These are phyloP conservation scores for Arthroderma sp. DNA, from an alignment of 2,329 filamentous ascomycete genomes.

Conservation along the genomic window DNA sequence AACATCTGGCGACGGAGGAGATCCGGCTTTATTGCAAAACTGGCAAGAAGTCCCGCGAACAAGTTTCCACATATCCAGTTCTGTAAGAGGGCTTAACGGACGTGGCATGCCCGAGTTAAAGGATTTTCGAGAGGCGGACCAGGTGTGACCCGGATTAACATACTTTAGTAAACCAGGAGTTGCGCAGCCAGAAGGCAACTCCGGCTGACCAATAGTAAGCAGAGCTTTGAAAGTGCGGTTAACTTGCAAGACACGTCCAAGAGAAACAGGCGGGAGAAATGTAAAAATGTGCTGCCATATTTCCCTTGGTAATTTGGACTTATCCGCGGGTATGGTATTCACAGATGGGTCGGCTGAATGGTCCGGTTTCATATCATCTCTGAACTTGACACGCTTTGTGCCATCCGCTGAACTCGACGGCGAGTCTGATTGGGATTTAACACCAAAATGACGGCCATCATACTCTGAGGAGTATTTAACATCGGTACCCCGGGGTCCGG, in stretches of 20 bases:
- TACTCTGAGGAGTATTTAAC: constrained; percentile 1
- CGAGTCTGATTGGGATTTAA: neutral
- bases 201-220: constrained; percentile 40
- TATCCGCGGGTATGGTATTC: constrained; percentile 11
- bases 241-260: constrained; percentile 55
- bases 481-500: neutral
- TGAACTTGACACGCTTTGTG: constrained; percentile 16
- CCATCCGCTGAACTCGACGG: constrained; percentile 8
- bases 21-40: constrained; percentile 45
- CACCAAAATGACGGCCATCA: constrained; percentile 4
- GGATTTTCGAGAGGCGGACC: constrained; percentile 55
- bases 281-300: constrained; percentile 61
- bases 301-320: constrained; percentile 43
- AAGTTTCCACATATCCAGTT: constrained; percentile 67
- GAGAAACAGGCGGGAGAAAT: constrained; percentile 49
- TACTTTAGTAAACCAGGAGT: constrained; percentile 24
- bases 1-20: constrained; percentile 22
- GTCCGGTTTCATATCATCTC: constrained; percentile 9
- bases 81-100: constrained; percentile 52
- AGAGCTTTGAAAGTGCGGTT: constrained; percentile 54
- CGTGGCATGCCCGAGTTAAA: constrained; percentile 57
- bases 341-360: neutral
- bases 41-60: constrained; percentile 54
- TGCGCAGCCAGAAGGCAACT: constrained; percentile 21
- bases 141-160: constrained; percentile 53